Evolutionary conservation across 2,329 filamentous ascomycete species (phyloP).

Genomic region (Claviceps cyperi): DNA sequence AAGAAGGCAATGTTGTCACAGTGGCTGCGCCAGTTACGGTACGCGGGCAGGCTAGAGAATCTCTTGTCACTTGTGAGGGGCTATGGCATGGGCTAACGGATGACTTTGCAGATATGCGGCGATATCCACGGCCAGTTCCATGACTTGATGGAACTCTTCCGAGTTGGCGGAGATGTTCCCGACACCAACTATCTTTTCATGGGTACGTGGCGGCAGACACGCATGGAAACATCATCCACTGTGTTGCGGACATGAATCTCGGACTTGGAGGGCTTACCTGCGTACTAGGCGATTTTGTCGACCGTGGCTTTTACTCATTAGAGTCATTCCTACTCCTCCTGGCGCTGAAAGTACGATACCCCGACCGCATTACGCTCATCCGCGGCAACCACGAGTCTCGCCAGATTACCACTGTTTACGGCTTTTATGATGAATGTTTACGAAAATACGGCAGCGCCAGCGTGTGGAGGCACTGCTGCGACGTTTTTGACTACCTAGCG

Average conservation of each 20-base stretch:
- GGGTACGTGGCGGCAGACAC: slow-evolving; percentile 38
- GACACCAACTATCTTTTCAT: slow-evolving; percentile 97
- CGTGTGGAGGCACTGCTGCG: slow-evolving; percentile 94
- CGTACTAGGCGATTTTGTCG: slow-evolving; percentile 73
- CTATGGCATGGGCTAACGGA: not conserved
- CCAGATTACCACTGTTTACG: slow-evolving; percentile 94
- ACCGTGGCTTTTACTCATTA: slow-evolving; percentile 94
- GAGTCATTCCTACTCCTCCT: slow-evolving; percentile 93
- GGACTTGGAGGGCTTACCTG: not conserved
- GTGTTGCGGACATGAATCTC: not conserved
- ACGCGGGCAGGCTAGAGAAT: slow-evolving; percentile 16
- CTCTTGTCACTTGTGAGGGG: not conserved
- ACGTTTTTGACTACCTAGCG: slow-evolving; percentile 93
- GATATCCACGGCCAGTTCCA: slow-evolving; percentile 97
- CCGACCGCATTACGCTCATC: slow-evolving; percentile 91
- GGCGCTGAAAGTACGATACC: slow-evolving; percentile 92
- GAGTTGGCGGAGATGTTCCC: slow-evolving; percentile 82
- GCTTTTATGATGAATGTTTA: slow-evolving; percentile 95
- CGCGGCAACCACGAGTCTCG: slow-evolving; percentile 91
- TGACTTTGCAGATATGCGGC: slow-evolving; percentile 63
- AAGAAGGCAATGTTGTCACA: slow-evolving; percentile 93
- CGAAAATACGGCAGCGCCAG: slow-evolving; percentile 94
- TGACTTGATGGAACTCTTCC: slow-evolving; percentile 91
- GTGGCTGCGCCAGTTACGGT: slow-evolving; percentile 91
- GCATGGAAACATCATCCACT: too few relatives aligned